Evolutionary conservation across 2,329 filamentous ascomycete genomes (phyloP), one percentile per base, ranked within the genome.

Genomic region (Aspergillus viridinutans): DNA sequence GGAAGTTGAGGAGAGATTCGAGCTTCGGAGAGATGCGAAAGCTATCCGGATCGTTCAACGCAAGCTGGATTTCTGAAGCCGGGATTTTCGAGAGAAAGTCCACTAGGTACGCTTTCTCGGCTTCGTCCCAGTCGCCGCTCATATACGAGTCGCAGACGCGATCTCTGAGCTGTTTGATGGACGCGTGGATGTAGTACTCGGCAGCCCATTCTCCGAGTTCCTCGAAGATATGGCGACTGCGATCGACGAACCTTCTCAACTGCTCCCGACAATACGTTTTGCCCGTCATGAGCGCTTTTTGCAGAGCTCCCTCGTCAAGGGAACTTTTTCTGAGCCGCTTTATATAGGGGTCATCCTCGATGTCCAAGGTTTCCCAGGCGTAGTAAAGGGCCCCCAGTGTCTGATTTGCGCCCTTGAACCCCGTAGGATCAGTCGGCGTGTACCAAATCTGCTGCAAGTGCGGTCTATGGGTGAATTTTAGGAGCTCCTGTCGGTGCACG

Each of bases 171-270:
- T 72, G 72, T 49, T 67, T 70, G 9, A 85, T 74, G 3, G 81
- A 79, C 40, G 75, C 76, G 52, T 72, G 72, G 25, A 92, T 82
- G 66, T 86, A 92, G 51, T 81, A 82, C 50, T 92, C 86, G 0
- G 82, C 81, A 1, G 87, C 87, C 87, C 88, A 92, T 1, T 77
- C 62, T 0, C 90, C 90, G 3, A 92, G 78, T 49, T 88, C 81
- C 3, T 67, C 62, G 23, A 76, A 77, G 1, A 92, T 78, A 14
- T 80, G 78, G 1, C 60, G 49, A 12, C 81, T 78, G 32, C 81
- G 83, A 2, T 76, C 74, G 47, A 76, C 75, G 7, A 92, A 79
- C 0, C 75, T 74, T 54, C 75, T 80, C 61, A 92, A 72, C 61
- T 89, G 83, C 25, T 76, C 76, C 38, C 79, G 80, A 29, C 77